Conservation (phyloP, 176 grass and related monocot genomes). For the Cenchrus fungigraminus region DNA sequence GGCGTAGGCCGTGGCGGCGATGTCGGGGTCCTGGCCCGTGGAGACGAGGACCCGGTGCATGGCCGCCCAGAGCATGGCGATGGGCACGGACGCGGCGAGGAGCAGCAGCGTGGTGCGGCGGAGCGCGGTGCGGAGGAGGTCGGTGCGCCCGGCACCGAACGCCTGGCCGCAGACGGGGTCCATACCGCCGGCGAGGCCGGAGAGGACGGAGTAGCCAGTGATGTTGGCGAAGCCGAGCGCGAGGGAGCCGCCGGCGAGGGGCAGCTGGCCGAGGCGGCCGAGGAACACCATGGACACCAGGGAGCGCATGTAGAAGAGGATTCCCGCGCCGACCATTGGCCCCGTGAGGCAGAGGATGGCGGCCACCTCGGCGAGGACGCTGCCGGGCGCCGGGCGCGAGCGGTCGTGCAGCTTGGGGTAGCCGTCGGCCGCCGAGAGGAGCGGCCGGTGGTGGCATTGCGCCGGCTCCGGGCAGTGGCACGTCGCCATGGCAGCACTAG, state of each 20-base stretch:
- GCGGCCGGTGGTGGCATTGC: conserved; percentile 55
- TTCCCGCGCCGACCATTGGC: conserved; percentile 69
- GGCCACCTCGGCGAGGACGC: conserved; percentile 53
- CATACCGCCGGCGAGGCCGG: conserved; percentile 88
- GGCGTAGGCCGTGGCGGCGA: conserved; percentile 59
- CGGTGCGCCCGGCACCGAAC: conserved; percentile 68
- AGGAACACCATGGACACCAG: conserved; percentile 90
- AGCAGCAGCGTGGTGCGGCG: conserved; percentile 71
- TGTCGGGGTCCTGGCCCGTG: conserved; percentile 70
- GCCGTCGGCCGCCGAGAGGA: conserved; percentile 17
- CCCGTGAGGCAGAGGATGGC: conserved; percentile 65
- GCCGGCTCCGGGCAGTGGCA: conserved; percentile 41
- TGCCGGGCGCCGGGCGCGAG: neutral
- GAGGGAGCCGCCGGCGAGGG: conserved; percentile 81
- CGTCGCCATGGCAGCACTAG: conserved; percentile 37
- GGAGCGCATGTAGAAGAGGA: conserved; percentile 77
- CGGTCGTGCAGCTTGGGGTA: conserved; percentile 43
- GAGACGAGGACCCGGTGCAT: conserved; percentile 68
- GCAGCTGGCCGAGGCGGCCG: conserved; percentile 70
- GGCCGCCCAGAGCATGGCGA: conserved; percentile 62
- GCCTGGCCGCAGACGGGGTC: conserved; percentile 88
- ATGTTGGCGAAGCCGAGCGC: conserved; percentile 94
- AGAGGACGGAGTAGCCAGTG: conserved; percentile 91
- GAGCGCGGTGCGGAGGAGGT: conserved; percentile 64
- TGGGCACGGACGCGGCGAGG: conserved; percentile 65